Evolutionary conservation across 495 filamentous ascomycete species (phyloP).

Genomic region (Penicillium samsonianum): DNA sequence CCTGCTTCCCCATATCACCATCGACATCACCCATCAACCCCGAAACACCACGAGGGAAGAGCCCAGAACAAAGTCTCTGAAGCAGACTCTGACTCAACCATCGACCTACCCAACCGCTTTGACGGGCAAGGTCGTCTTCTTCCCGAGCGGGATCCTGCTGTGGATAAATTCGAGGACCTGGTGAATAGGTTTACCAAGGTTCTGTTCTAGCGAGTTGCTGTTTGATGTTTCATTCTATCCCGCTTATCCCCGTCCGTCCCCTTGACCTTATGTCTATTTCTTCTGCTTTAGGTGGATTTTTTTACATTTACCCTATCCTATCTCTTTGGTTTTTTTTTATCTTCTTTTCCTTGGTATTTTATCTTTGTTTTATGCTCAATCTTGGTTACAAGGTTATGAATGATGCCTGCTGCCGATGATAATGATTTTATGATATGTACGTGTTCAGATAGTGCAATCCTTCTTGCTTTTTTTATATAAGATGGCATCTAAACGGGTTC

Average conservation of each 20-base stretch:
- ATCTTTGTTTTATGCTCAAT: constrained; percentile 1
- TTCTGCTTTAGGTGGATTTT: constrained; percentile 3
- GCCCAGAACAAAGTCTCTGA: constrained; percentile 12
- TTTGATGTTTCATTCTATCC: not conserved
- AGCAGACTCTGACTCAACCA: constrained; percentile 45
- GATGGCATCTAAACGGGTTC: not conserved
- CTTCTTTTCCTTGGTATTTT: constrained; percentile 1
- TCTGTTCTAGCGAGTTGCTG: constrained; percentile 21
- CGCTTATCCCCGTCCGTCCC: not conserved
- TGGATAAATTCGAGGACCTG: constrained; percentile 40
- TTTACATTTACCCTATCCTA: not conserved
- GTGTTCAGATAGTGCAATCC: constrained; percentile 16
- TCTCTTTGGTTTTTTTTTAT: not conserved
- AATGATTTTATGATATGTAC: constrained; percentile 22
- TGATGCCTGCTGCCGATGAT: constrained; percentile 19
- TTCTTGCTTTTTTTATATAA: not conserved
- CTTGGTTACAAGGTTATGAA: constrained; percentile 1
- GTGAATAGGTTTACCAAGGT: constrained; percentile 35
- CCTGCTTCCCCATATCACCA: not conserved
- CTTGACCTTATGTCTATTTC: not conserved
- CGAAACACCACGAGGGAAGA: constrained; percentile 2
- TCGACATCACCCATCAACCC: constrained; percentile 10
- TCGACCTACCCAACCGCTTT: constrained; percentile 66
- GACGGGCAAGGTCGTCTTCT: constrained; percentile 59
- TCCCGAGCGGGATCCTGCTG: constrained; percentile 37